A percentile compares a stretch with the other conserved stretches of the same genome.
Evolutionary conservation across 1,284 basidiomycete genomes (phyloP).

Genomic region (Sutorius eximius): DNA sequence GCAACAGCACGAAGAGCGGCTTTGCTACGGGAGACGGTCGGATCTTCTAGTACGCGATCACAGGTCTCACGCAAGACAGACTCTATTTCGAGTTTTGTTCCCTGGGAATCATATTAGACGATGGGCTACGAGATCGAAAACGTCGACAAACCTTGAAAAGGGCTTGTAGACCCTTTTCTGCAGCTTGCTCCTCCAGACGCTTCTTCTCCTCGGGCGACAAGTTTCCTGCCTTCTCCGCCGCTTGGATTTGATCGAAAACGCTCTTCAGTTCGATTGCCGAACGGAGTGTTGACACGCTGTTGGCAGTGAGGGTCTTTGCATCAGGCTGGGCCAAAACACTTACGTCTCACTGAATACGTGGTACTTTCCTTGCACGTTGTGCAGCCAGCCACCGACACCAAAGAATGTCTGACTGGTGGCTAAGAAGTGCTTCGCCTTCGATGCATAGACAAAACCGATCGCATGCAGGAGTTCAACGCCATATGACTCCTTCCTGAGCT

Average conservation of each 20-base stretch:
- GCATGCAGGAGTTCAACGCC: slow-evolving; percentile 91
- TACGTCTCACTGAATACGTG: slow-evolving; percentile 92
- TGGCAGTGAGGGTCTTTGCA: slow-evolving; percentile 8
- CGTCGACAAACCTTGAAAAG: slow-evolving; percentile 73
- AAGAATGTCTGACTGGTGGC: slow-evolving; percentile 79
- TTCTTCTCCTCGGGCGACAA: slow-evolving; percentile 84
- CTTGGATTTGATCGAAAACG: slow-evolving; percentile 95
- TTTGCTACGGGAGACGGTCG: slow-evolving; percentile 55
- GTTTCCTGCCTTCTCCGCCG: slow-evolving; percentile 85
- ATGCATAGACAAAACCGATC: slow-evolving; percentile 87
- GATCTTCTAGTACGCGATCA: slow-evolving; percentile 77
- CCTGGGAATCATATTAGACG: slow-evolving; percentile 43
- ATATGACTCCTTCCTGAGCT: slow-evolving; percentile 89
- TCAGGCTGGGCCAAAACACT: slow-evolving; percentile 33
- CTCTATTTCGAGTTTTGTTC: slow-evolving; percentile 94
- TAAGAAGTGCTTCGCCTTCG: slow-evolving; percentile 80
- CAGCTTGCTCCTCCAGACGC: slow-evolving; percentile 93
- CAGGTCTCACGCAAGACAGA: slow-evolving; percentile 92
- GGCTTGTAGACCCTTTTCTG: slow-evolving; percentile 92
- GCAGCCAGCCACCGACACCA: slow-evolving; percentile 89
- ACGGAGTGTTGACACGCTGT: slow-evolving; percentile 82
- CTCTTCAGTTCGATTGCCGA: slow-evolving; percentile 91
- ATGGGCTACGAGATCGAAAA: background rate
- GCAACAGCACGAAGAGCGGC: slow-evolving; percentile 77
- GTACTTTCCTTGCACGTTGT: slow-evolving; percentile 92